These are phyloP conservation scores for Blastomyces gilchristii DNA, from an alignment of 2,329 filamentous ascomycete genomes.

Conservation along the genomic window DNA sequence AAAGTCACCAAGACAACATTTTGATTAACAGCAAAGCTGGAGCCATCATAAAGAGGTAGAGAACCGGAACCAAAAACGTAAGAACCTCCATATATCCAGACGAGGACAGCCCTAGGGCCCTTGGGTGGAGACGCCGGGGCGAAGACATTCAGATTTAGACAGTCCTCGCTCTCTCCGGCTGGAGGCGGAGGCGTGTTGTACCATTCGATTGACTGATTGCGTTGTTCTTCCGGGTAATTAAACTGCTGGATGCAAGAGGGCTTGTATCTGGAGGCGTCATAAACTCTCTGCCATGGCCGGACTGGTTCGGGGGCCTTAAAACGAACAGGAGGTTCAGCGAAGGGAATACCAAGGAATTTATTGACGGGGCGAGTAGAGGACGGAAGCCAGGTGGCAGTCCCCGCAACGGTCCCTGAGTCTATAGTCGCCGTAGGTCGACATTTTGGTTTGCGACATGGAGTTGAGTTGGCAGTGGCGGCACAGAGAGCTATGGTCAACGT, in stretches of 20 bases:
- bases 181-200: slow-evolving; percentile 18
- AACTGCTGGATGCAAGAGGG: slow-evolving; percentile 21
- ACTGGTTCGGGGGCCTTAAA: slow-evolving; percentile 20
- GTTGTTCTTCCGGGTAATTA: slow-evolving; percentile 19
- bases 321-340: slow-evolving; percentile 21
- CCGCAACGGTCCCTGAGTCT: slow-evolving; percentile 21
- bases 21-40: slow-evolving; percentile 22
- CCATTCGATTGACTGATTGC: slow-evolving; percentile 21
- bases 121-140: slow-evolving; percentile 12
- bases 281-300: slow-evolving; percentile 12
- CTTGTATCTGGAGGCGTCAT: slow-evolving; percentile 19
- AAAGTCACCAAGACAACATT: slow-evolving; percentile 24
- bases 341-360: slow-evolving; percentile 26
- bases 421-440: slow-evolving; percentile 18
- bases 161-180: slow-evolving; percentile 25
- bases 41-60: slow-evolving; percentile 20
- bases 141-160: slow-evolving; percentile 27
- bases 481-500: not conserved
- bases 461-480: not conserved
- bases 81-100: slow-evolving; percentile 24
- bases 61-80: slow-evolving; percentile 19
- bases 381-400: slow-evolving; percentile 21
- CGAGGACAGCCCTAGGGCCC: slow-evolving; percentile 21
- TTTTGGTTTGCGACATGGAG: not conserved
- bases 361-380: slow-evolving; percentile 18